A percentile compares a stretch with the other conserved stretches of the same genome.
phyloP scores from a whole-genome alignment of 75 land plant species.

The Cryptomeria japonica region DNA sequence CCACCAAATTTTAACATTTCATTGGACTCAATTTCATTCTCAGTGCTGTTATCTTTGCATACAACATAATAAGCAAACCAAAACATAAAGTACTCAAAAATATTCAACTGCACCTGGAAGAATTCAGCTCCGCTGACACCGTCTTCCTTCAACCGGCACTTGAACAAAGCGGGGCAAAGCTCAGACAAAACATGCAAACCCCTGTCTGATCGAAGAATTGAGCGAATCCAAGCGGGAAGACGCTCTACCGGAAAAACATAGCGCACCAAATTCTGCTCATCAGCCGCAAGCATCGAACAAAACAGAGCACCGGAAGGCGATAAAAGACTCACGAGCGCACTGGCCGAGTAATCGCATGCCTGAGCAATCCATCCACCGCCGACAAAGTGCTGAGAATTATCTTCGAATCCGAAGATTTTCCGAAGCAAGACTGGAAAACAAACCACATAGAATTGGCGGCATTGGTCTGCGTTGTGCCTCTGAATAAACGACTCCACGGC shows the following conservation, averaged over 20 bases:
- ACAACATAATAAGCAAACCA: slow-evolving; percentile 98
- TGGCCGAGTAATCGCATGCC: slow-evolving; percentile 36
- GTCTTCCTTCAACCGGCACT: slow-evolving; percentile 51
- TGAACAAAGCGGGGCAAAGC: slow-evolving; percentile 52
- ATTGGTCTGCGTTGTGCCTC: slow-evolving; percentile 46
- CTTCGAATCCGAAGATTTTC: slow-evolving; percentile 76
- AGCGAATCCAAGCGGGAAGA: slow-evolving; percentile 68
- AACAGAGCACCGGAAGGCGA: slow-evolving; percentile 60
- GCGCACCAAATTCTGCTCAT: slow-evolving; percentile 59
- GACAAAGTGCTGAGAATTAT: slow-evolving; percentile 18
- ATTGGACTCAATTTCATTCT: neutral
- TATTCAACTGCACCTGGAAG: slow-evolving; percentile 66
- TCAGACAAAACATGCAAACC: slow-evolving; percentile 42
- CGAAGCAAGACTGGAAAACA: slow-evolving; percentile 73
- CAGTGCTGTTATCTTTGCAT: slow-evolving; percentile 41
- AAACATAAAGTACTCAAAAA: slow-evolving; percentile 89
- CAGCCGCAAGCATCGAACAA: slow-evolving; percentile 56
- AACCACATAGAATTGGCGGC: slow-evolving; percentile 62
- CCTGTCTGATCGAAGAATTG: slow-evolving; percentile 31
- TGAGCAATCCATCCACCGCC: slow-evolving; percentile 63
- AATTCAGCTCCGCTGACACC: slow-evolving; percentile 14
- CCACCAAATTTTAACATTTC: neutral
- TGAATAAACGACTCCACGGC: slow-evolving; percentile 44
- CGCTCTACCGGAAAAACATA: slow-evolving; percentile 82
- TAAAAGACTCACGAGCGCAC: slow-evolving; percentile 54